Base-by-base conservation (phyloP, 805 yeast genomes). In the Brettanomyces nanus region DNA sequence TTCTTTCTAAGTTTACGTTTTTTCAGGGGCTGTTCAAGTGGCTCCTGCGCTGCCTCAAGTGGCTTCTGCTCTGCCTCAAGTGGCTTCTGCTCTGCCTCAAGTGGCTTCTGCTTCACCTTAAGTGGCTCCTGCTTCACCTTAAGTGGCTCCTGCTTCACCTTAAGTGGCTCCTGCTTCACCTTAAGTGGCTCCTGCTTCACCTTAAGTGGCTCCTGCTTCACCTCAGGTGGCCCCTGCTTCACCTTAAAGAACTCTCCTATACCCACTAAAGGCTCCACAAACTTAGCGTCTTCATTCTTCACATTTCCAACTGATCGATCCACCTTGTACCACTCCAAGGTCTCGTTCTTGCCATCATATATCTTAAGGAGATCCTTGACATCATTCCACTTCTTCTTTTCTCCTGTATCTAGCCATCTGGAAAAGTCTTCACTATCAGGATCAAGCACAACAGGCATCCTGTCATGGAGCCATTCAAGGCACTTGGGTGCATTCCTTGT, bases 401-500 rank as follows among this genome's bases (percentile, higher is more conserved):
- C 39, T 0, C 45, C 41, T 0, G 75, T 68, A 37, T 72, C 63
- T 26, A 86, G 56, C 95, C 95, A 89, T 3, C 53, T 48, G 4
- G 68, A 53, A 73, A 89, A 77, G 29, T 68, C 72, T n/a, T 62
- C 46, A 0, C 77, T 58, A 0, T 73, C 77, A 0, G 85, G 84
- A 21, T 63, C 68, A 5, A 86, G 39, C 11, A 85, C 68, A 2
- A 82, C 64, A 0, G 97, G 97, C 76, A 85, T 85, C 19, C 97
- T 65, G 1, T 62, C 58, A 54, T 89, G 96, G 3, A 89, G 56
- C 83, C 86, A 80, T 31, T 63, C 57, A 44, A 87, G 45, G 33
- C 71, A 71, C 28, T 67, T 57, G 0, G 79, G 71, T 0, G 95
- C 90, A 1, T 74, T 72, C 0, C 83, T 81, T 0, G 97, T 89